Percentiles rank a stretch among this genome's conserved stretches.
Conservation (phyloP, 257 asterid genomes). For the Craterostigma plantagineum region DNA sequence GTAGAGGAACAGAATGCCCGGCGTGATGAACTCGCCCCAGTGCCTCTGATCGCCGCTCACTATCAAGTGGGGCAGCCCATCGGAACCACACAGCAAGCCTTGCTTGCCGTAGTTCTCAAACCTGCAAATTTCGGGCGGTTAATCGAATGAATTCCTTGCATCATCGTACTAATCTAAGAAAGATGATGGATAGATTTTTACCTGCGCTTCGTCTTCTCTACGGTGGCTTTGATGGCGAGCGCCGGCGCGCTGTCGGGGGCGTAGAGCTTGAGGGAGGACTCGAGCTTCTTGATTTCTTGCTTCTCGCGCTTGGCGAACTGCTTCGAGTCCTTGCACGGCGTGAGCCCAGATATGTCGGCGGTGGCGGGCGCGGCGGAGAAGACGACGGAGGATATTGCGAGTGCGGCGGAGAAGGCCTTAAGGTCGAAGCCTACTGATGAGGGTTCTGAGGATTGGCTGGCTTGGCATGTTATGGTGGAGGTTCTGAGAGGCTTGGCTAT, state of each 20-base stretch:
- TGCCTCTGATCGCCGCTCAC: constrained; percentile 97
- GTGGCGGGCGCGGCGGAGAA: constrained; percentile 80
- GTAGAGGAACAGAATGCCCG: constrained; percentile 79
- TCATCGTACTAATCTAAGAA: too few relatives aligned
- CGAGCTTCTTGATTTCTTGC: constrained; percentile 72
- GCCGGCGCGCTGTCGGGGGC: constrained; percentile 96
- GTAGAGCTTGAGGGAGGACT: constrained; percentile 54
- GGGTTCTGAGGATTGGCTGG: constrained; percentile 11
- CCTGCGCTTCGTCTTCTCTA: constrained; percentile 88
- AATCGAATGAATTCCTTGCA: too few relatives aligned
- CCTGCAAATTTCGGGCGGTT: too few relatives aligned
- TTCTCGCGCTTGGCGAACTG: constrained; percentile 92
- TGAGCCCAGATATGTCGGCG: constrained; percentile 85
- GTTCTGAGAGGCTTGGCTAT: constrained; percentile 18
- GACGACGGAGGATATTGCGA: constrained; percentile 72
- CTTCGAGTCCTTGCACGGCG: constrained; percentile 93
- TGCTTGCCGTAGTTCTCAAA: constrained; percentile 73
- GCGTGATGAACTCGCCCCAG: constrained; percentile 96
- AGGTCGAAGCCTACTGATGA: constrained; percentile 11
- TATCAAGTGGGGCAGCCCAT: constrained; percentile 86
- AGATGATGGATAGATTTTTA: constrained; percentile 7
- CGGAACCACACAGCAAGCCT: constrained; percentile 83
- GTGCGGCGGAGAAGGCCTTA: constrained; percentile 78
- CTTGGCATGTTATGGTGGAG: constrained; percentile 35
- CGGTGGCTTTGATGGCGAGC: constrained; percentile 81